Evolutionary conservation across 495 filamentous ascomycete genomes (phyloP).

Genomic region (Xanthoparmelia taractica): DNA sequence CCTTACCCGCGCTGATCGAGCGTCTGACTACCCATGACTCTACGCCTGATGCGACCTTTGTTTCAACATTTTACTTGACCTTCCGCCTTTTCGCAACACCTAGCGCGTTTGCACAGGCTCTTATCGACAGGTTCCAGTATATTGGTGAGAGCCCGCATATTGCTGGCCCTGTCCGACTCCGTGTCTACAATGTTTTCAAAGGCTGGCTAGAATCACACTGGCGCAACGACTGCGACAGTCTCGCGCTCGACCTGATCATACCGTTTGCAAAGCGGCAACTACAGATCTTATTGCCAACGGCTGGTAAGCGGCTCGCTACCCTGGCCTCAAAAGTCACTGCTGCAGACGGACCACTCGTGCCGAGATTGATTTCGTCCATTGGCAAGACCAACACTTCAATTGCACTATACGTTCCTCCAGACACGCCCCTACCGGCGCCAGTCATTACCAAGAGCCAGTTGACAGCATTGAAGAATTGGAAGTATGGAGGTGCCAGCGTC

Average conservation of each 20-base stretch:
- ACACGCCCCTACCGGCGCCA: conserved; percentile 62
- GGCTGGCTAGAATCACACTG: conserved; percentile 96
- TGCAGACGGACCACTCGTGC: conserved; percentile 68
- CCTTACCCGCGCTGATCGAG: conserved; percentile 84
- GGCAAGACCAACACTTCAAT: conserved; percentile 75
- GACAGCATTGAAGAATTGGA: conserved; percentile 64
- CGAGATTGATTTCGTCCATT: conserved; percentile 78
- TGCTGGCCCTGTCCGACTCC: conserved; percentile 71
- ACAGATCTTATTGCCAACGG: conserved; percentile 57
- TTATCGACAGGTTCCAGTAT: conserved; percentile 88
- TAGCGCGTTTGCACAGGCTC: conserved; percentile 63
- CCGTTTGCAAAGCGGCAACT: conserved; percentile 72
- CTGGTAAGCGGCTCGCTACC: conserved; percentile 70
- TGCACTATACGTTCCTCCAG: conserved; percentile 58
- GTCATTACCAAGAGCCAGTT: conserved; percentile 68
- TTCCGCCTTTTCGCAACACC: conserved; percentile 93
- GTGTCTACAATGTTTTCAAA: conserved; percentile 96
- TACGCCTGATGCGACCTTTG: conserved; percentile 87
- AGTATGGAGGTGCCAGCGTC: conserved; percentile 57
- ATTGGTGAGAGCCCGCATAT: conserved; percentile 67
- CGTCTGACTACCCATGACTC: conserved; percentile 87
- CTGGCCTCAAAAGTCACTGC: conserved; percentile 75
- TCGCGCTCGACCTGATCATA: conserved; percentile 65
- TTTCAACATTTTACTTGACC: conserved; percentile 92
- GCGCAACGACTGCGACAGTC: conserved; percentile 69